Percentiles rank a stretch among this genome's conserved stretches.
Conservation (phyloP, 768 basidiomycete genomes). For the Rickenella mellea region DNA sequence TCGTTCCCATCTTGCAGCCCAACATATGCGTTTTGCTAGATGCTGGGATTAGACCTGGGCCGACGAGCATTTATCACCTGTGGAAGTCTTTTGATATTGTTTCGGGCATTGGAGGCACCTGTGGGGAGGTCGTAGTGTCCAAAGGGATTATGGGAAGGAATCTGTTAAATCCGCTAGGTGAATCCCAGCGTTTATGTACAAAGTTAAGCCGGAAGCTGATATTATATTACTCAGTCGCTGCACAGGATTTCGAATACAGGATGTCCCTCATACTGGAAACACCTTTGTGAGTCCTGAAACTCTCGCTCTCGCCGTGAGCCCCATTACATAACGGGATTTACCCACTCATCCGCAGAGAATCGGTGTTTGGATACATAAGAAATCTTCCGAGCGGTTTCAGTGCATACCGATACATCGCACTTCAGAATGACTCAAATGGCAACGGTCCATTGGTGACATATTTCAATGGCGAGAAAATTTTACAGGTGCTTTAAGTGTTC, state of each 20-base stretch:
- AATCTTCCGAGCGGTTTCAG: slow-evolving; percentile 25
- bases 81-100: slow-evolving; percentile 96
- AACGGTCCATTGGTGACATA: slow-evolving; percentile 36
- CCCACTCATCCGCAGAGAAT: too few species aligned
- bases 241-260: slow-evolving; percentile 94
- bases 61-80: slow-evolving; percentile 82
- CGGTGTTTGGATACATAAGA: slow-evolving; percentile 31
- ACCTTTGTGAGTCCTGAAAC: slow-evolving; percentile 41
- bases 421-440: slow-evolving; percentile 29
- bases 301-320: neutral
- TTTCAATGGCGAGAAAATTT: slow-evolving; percentile 39
- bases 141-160: slow-evolving; percentile 78
- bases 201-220: neutral
- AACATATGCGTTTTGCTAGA: slow-evolving; percentile 91
- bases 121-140: slow-evolving; percentile 90
- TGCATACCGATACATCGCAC: slow-evolving; percentile 22
- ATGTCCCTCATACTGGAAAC: slow-evolving; percentile 92
- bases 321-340: neutral
- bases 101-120: slow-evolving; percentile 84
- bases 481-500: too few species aligned
- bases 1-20: slow-evolving; percentile 71
- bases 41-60: slow-evolving; percentile 79
- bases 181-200: slow-evolving; percentile 1
- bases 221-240: slow-evolving; percentile 43
- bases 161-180: slow-evolving; percentile 66